These are phyloP conservation scores for Ceratorhiza oryzae-sativae DNA, from an alignment of 1,284 basidiomycete genomes.

Conservation along the genomic window DNA sequence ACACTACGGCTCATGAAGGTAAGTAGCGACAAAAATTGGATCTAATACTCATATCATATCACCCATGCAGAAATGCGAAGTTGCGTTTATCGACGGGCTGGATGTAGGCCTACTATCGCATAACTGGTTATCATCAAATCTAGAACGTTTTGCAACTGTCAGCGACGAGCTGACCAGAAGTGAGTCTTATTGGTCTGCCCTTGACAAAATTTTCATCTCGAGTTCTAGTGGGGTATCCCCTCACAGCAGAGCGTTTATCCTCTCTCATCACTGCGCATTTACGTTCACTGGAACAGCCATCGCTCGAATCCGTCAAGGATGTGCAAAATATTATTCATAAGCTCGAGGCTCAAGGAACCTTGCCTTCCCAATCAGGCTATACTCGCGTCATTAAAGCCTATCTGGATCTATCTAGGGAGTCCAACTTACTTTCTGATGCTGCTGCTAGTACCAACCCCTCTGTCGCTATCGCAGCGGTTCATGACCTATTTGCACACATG, in stretches of 20 bases:
- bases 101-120: constrained; percentile 32
- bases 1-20: constrained; percentile 62
- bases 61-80: constrained; percentile 56
- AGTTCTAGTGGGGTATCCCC: constrained; percentile 23
- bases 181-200: neutral
- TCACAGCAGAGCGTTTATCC: constrained; percentile 26
- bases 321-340: constrained; percentile 33
- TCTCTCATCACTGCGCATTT: constrained; percentile 10
- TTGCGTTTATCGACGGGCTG: constrained; percentile 11
- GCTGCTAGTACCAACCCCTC: constrained; percentile 33
- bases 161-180: constrained; percentile 26
- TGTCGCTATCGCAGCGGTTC: constrained; percentile 47
- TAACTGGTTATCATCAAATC: neutral
- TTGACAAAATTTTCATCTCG: neutral
- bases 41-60: constrained; percentile 59
- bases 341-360: constrained; percentile 33
- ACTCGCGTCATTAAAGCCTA: constrained; percentile 53
- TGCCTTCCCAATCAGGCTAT: constrained; percentile 31
- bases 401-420: constrained; percentile 56
- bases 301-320: constrained; percentile 7
- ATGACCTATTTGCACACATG: constrained; percentile 92
- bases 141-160: neutral
- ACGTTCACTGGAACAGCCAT: neutral
- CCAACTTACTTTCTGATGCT: constrained; percentile 38
- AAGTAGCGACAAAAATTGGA: constrained; percentile 48